Evolutionary conservation across 148 eudicot species (phyloP), one percentile per base, ranked within the genome.

Genomic region (Euryodendron excelsum): DNA sequence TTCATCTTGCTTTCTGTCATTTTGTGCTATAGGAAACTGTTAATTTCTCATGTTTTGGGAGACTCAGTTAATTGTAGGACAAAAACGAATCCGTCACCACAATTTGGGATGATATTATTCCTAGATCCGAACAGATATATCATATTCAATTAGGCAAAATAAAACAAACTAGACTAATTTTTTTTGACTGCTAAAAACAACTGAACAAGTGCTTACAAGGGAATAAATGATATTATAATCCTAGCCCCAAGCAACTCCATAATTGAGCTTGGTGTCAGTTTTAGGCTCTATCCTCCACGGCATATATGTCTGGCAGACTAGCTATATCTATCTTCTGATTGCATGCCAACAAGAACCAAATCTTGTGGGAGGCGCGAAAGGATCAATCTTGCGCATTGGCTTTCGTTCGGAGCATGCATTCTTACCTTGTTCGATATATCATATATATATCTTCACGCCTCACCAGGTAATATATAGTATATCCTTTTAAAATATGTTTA

Each of bases 331-430:
- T 68, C 48, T 23, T 11, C 27, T 68, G 70, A 66, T 68, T 23
- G 72, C 72, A 68, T 68, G 30, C 50, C 30, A 68, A 68, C 52
- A 41, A 68, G 72, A 41, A 41, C 30, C 72, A 68, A 37, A 68
- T 68, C 72, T 41, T 68, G 30, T n/a, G 52, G 72, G 17, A 41
- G 72, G 52, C 30, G 48, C 11, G 50, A 41, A 68, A 41, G 69
- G 2, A 68, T 68, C 72, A 68, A 20, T 39, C 52, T 68, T 41
- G 52, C 39, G 31, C 52, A 15, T n/a, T 39, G 52, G 50, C 30
- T 45, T 68, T 68, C 28, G 17, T 68, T 68, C 72, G 30, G 34
- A 41, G 72, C 72, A 41, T 68, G 52, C 69, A 21, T 20, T 41
- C 6, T 3, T 25, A 18, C 60, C 25, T n/a, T 18, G 12, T 21